Percentiles rank a stretch among this genome's conserved stretches.
phyloP scores from a whole-genome alignment of 2,329 filamentous ascomycete species.

The Pseudogymnoascus sp. region DNA sequence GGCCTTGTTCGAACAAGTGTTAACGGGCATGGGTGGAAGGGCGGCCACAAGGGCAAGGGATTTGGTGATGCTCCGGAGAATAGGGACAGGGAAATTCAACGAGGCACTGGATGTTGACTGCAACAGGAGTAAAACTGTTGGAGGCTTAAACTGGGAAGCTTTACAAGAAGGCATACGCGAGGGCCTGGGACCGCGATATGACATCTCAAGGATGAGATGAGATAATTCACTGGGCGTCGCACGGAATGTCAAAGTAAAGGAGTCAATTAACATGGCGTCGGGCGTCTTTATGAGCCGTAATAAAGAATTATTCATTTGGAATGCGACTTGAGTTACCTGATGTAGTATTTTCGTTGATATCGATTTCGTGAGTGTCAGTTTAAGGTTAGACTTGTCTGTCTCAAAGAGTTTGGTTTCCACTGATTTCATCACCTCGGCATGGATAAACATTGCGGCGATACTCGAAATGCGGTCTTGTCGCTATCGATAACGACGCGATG shows the following conservation, averaged over 20 bases:
- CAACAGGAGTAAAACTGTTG: conserved; percentile 19
- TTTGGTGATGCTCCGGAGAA: conserved; percentile 64
- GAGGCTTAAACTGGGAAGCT: conserved; percentile 25
- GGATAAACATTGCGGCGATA: conserved; percentile 2
- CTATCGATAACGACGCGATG: conserved; percentile 9
- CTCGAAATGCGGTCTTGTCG: conserved; percentile 1
- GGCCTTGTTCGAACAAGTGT: conserved; percentile 62
- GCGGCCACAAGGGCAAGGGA: conserved; percentile 60
- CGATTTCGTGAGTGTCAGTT: neutral
- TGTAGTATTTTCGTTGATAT: neutral
- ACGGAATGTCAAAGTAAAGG: neutral
- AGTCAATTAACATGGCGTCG: neutral
- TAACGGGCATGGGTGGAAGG: conserved; percentile 58
- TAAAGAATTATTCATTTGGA: neutral
- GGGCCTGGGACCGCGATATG: conserved; percentile 24
- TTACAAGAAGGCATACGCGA: conserved; percentile 24
- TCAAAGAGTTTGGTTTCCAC: neutral
- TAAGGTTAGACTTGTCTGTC: conserved; percentile 7
- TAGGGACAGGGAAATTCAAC: conserved; percentile 55
- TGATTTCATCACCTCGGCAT: neutral
- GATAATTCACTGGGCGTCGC: neutral
- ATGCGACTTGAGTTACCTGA: neutral
- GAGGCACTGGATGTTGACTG: conserved; percentile 41
- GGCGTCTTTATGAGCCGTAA: neutral
- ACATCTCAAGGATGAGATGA: conserved; percentile 9